Evolutionary conservation across 306 rosid species (phyloP), one percentile per base, ranked within the genome.

Genomic region (Medicago truncatula): DNA sequence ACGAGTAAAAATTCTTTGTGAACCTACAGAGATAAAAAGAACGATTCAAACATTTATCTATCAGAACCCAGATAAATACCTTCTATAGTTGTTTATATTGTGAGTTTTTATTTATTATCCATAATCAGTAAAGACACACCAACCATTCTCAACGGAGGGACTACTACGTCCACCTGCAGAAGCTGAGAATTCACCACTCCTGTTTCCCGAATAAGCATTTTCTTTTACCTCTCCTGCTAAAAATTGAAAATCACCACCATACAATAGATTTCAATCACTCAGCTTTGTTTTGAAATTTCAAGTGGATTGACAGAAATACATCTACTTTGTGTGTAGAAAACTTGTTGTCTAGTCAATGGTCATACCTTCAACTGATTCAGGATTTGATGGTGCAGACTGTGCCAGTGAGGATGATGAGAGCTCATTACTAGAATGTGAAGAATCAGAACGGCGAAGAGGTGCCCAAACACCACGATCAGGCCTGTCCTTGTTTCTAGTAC

Each of bases 391-490:
- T 60, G 84, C 65, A 78, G 87, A 80, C 15, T 83, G 91, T 41
- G 77, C 64, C 82, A 77, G 25, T 12, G 83, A 76, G 71, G 88
- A 83, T 67, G 88, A 74, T 14, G 80, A 43, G 23, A 46, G 83
- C 76, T 93, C 94, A 41, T 74, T 89, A 80, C 80, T 78, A 49
- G 88, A 58, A 82, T 72, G 84, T 75, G 96, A 78, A 78, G 80
- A 83, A 85, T 87, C 90, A 70, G 93, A 86, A 46, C 91, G 97
- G 56, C 84, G 96, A 78, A 92, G 97, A 49, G 99, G 99, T 54
- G 99, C 67, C 99, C 99, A 95, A 70, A 95, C 97, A 81, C 97
- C 97, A 44, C 96, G 97, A 83, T 95, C 99, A 71, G 99, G 99
- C 81, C 99, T 90, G 82, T 92, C 98, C 87, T 89, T 94, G 79